phyloP scores from a whole-genome alignment of 176 grass and related monocot species.

The Stipa capillata region DNA sequence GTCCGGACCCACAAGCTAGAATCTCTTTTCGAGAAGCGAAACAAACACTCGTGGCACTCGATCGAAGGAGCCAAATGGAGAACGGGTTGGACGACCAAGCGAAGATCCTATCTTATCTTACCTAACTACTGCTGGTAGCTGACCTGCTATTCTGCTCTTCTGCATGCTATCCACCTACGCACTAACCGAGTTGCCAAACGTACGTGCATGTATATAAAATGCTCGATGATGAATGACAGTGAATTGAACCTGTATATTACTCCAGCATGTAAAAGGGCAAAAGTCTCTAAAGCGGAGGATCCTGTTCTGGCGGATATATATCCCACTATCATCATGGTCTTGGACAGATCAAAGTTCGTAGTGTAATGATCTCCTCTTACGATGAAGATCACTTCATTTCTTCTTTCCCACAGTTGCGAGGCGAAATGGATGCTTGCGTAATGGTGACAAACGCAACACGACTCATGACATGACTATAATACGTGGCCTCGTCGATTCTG shows the following conservation, averaged over 20 bases:
- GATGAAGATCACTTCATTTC: neutral
- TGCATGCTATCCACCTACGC: neutral
- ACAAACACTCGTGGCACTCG: too few species aligned
- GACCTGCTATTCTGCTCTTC: too few species aligned
- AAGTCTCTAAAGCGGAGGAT: neutral
- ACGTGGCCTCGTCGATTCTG: too few species aligned
- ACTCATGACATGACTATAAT: too few species aligned
- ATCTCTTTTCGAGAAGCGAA: too few species aligned
- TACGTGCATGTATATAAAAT: neutral
- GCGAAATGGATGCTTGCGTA: neutral
- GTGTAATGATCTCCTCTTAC: neutral
- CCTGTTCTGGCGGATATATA: neutral
- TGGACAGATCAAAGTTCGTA: too few species aligned
- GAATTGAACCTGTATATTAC: too few species aligned
- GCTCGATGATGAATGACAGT: too few species aligned
- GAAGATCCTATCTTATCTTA: neutral
- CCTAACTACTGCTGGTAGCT: neutral
- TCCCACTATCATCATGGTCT: neutral
- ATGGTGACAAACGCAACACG: conserved; percentile 11
- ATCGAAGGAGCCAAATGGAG: too few species aligned
- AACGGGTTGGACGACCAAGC: too few species aligned
- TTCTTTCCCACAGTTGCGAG: fast-evolving
- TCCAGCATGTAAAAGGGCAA: too few species aligned
- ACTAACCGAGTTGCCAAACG: neutral
- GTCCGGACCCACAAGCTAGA: too few species aligned